Percentiles rank a stretch among this genome's conserved stretches.
Conservation (phyloP, 2,329 filamentous ascomycete species). For the Colletotrichum gloeosporioides region DNA sequence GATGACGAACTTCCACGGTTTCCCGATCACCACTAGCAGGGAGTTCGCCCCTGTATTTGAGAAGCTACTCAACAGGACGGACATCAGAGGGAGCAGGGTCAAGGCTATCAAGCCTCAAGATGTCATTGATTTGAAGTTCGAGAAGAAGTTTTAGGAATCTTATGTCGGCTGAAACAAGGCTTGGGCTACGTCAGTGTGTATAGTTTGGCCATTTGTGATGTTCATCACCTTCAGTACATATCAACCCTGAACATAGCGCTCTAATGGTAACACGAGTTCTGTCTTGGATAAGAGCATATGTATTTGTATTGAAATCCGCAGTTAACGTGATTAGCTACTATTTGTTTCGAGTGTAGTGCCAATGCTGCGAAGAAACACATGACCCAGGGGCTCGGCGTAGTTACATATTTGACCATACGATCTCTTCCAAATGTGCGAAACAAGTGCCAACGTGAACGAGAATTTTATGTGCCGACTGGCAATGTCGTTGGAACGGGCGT, state of each 20-base stretch:
- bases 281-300: background rate
- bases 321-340: background rate
- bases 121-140: background rate
- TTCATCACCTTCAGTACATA: background rate
- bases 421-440: background rate
- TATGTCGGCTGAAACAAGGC: background rate
- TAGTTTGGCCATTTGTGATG: background rate
- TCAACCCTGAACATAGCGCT: background rate
- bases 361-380: background rate
- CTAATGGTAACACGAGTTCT: background rate
- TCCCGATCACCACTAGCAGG: background rate
- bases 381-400: background rate
- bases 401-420: background rate
- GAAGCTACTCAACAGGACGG: background rate
- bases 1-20: background rate
- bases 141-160: background rate
- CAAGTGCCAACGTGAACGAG: background rate
- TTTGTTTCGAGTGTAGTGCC: background rate
- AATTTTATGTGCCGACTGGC: background rate
- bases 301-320: background rate
- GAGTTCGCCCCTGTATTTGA: slow-evolving; percentile 8
- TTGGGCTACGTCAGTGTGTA: background rate
- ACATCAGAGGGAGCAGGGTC: background rate
- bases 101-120: background rate
- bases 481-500: background rate